These are phyloP conservation scores for Penicillium pancosmium DNA, from an alignment of 495 filamentous ascomycete genomes.

Conservation along the genomic window DNA sequence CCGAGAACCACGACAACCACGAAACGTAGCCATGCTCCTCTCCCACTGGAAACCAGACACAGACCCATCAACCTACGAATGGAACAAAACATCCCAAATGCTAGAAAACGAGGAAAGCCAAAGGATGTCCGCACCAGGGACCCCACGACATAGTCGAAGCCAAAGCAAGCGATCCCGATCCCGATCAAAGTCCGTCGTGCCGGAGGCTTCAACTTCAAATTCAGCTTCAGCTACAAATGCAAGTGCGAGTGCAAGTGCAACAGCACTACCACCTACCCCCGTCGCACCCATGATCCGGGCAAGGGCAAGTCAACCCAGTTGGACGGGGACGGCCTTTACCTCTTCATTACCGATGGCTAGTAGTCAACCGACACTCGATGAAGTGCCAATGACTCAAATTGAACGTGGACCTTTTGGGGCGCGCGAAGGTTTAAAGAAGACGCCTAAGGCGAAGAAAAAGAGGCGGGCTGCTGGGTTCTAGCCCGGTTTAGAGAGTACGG, in stretches of 20 bases:
- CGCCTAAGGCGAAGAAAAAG: slow-evolving; percentile 34
- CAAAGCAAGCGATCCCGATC: slow-evolving; percentile 25
- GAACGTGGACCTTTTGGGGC: slow-evolving; percentile 45
- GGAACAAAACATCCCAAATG: slow-evolving; percentile 33
- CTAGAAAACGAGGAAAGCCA: slow-evolving; percentile 26
- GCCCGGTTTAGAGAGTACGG: too few species aligned
- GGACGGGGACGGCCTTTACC: slow-evolving; percentile 31
- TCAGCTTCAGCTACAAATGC: background rate
- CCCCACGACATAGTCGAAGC: slow-evolving; percentile 14
- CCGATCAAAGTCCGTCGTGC: slow-evolving; percentile 13
- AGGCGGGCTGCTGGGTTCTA: slow-evolving; percentile 47
- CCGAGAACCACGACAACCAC: slow-evolving; percentile 26
- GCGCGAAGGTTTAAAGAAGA: slow-evolving; percentile 32
- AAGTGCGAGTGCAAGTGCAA: background rate
- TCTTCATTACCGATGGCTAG: slow-evolving; percentile 25
- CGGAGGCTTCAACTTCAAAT: slow-evolving; percentile 19
- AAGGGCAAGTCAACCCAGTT: slow-evolving; percentile 43
- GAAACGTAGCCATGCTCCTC: slow-evolving; percentile 37
- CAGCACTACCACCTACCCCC: slow-evolving; percentile 27
- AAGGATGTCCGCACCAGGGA: slow-evolving; percentile 18
- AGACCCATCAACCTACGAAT: slow-evolving; percentile 43
- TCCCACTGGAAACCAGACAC: slow-evolving; percentile 45
- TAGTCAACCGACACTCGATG: slow-evolving; percentile 42
- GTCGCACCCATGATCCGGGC: slow-evolving; percentile 27
- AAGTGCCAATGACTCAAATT: slow-evolving; percentile 39